phyloP scores from a whole-genome alignment of 2,329 filamentous ascomycete species.

The Didymella exigua region DNA sequence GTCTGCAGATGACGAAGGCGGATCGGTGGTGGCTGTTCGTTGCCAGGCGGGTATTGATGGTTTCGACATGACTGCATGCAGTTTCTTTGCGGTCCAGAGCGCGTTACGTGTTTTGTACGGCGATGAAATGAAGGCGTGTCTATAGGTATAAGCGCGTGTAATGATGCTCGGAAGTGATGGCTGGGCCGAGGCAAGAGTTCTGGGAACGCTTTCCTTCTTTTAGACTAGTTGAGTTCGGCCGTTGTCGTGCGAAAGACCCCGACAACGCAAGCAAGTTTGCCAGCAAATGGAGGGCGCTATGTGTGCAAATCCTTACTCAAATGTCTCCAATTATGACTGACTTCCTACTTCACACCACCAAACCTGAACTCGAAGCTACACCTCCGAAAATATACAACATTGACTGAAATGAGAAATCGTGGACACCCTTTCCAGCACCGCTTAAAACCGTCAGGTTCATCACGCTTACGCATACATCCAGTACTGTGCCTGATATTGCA shows the following conservation, averaged over 20 bases:
- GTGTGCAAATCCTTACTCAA: neutral
- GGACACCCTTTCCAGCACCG: neutral
- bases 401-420: neutral
- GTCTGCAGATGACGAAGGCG: conserved; percentile 18
- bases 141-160: conserved; percentile 10
- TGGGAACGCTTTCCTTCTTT: neutral
- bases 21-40: conserved; percentile 24
- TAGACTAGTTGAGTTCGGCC: neutral
- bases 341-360: neutral
- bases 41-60: conserved; percentile 47
- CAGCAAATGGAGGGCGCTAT: neutral
- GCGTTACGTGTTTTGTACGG: neutral
- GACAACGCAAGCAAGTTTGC: neutral
- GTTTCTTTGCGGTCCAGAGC: neutral
- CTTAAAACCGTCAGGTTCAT: neutral
- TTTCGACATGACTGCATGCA: conserved; percentile 25
- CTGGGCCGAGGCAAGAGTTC: conserved; percentile 29
- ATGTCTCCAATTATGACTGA: neutral
- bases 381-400: neutral
- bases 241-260: neutral
- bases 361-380: neutral
- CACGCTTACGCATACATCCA: conserved; percentile 58
- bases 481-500: conserved; percentile 86
- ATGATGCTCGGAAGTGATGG: conserved; percentile 25
- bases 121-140: neutral